Evolutionary conservation across 805 yeast genomes (phyloP).

Genomic region (Ogataea thermomethanolica): DNA sequence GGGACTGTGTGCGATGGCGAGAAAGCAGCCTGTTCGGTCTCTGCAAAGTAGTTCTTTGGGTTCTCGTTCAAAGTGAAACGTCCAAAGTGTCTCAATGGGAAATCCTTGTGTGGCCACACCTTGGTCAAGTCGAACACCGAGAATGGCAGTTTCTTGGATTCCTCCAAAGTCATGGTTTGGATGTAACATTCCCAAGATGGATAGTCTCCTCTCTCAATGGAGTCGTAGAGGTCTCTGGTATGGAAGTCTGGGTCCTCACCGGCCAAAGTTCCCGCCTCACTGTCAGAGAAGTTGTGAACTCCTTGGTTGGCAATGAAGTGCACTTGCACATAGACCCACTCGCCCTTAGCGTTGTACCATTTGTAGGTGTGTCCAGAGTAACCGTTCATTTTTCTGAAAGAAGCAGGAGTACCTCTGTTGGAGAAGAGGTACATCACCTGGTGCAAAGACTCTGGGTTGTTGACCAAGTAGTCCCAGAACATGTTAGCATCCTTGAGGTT

Average conservation of each 20-base stretch:
- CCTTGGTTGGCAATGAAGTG: slow-evolving; percentile 66
- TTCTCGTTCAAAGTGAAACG: slow-evolving; percentile 74
- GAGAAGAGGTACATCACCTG: slow-evolving; percentile 71
- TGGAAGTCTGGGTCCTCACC: slow-evolving; percentile 83
- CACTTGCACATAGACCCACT: slow-evolving; percentile 76
- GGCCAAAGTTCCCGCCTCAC: slow-evolving; percentile 62
- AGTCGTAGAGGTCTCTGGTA: slow-evolving; percentile 73
- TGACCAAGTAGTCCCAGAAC: slow-evolving; percentile 81
- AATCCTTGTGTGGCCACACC: slow-evolving; percentile 86
- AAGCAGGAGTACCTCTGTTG: slow-evolving; percentile 80
- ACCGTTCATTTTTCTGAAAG: slow-evolving; percentile 76
- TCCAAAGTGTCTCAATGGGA: slow-evolving; percentile 85
- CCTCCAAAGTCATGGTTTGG: slow-evolving; percentile 81
- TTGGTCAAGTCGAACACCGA: slow-evolving; percentile 89
- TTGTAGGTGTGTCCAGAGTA: slow-evolving; percentile 83
- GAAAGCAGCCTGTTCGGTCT: slow-evolving; percentile 81
- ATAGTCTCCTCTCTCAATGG: slow-evolving; percentile 70
- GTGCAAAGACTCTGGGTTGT: slow-evolving; percentile 71
- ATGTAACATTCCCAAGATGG: slow-evolving; percentile 86
- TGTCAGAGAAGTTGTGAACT: slow-evolving; percentile 47
- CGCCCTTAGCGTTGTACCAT: slow-evolving; percentile 72
- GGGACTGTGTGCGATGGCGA: slow-evolving; percentile 85
- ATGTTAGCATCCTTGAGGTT: slow-evolving; percentile 75
- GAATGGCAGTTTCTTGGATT: slow-evolving; percentile 71
- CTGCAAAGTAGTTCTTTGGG: slow-evolving; percentile 85